phyloP scores from a whole-genome alignment of 2,329 filamentous ascomycete species.

The Arthrobotrys conoides region DNA sequence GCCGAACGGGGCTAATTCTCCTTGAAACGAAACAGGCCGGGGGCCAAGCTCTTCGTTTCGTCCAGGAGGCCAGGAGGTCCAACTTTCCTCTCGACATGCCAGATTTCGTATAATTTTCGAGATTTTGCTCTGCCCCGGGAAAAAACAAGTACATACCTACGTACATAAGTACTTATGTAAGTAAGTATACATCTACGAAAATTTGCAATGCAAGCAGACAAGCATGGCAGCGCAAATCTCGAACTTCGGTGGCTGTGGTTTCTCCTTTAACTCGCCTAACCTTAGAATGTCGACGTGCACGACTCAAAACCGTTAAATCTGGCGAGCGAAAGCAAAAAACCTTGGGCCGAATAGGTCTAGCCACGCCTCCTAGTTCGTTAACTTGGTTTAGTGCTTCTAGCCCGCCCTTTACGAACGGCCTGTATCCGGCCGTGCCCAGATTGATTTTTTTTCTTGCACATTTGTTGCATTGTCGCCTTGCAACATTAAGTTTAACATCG shows the following conservation, averaged over 20 bases:
- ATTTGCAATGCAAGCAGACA: slow-evolving; percentile 13
- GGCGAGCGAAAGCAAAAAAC: slow-evolving; percentile 7
- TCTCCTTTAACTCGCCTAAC: slow-evolving; percentile 25
- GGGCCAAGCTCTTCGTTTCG: slow-evolving; percentile 49
- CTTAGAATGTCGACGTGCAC: background rate
- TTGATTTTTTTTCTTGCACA: slow-evolving; percentile 3
- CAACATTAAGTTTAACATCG: slow-evolving; percentile 19
- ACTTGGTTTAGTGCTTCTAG: no score
- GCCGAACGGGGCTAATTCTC: slow-evolving; percentile 51
- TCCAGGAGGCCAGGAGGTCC: slow-evolving; percentile 28
- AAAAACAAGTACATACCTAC: background rate
- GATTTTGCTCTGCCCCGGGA: slow-evolving; percentile 24
- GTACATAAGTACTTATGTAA: no score
- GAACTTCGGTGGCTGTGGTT: slow-evolving; percentile 30
- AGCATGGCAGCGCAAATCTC: slow-evolving; percentile 7
- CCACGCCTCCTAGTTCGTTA: slow-evolving; percentile 17
- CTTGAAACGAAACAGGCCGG: slow-evolving; percentile 60
- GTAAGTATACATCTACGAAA: background rate
- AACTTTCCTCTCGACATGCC: slow-evolving; percentile 40
- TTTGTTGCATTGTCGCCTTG: slow-evolving; percentile 18
- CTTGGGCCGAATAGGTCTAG: slow-evolving; percentile 32
- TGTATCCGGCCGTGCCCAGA: slow-evolving; percentile 15
- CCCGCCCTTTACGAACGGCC: slow-evolving; percentile 29
- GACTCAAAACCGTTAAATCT: slow-evolving; percentile 29
- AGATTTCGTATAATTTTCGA: slow-evolving; percentile 30